These are phyloP conservation scores for Sporothrix luriei DNA, from an alignment of 2,329 filamentous ascomycete genomes.

Conservation along the genomic window DNA sequence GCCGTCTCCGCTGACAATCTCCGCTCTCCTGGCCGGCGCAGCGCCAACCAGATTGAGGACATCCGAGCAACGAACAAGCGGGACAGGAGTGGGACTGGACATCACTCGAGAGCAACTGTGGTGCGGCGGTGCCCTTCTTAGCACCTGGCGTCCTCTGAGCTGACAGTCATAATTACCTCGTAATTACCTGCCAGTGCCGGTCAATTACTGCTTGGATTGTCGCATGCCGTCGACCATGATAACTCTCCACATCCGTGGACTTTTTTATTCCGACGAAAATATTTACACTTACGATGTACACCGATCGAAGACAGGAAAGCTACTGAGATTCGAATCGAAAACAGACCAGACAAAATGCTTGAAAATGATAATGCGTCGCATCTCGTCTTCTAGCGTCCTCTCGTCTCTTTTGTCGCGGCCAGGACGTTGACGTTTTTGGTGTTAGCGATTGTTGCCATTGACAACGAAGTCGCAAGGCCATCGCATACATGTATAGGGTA, in stretches of 20 bases:
- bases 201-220: neutral
- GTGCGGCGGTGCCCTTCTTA: constrained; percentile 5
- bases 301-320: neutral
- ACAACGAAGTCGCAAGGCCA: too few species aligned
- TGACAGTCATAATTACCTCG: neutral
- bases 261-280: neutral
- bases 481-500: neutral
- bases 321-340: neutral
- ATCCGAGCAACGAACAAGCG: constrained; percentile 21
- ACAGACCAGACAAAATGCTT: neutral
- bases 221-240: constrained; percentile 12
- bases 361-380: too few species aligned
- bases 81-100: neutral
- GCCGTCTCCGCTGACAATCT: constrained; percentile 37
- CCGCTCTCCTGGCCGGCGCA: constrained; percentile 40
- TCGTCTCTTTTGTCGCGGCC: neutral
- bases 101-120: neutral
- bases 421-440: too few species aligned
- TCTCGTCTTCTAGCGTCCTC: neutral
- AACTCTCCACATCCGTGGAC: constrained; percentile 15
- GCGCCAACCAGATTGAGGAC: constrained; percentile 34
- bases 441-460: too few species aligned
- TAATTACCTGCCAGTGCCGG: neutral
- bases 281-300: constrained; percentile 5
- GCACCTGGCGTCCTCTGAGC: neutral